phyloP scores from a whole-genome alignment of 73 alveolate species.

The Paramecium bursaria region DNA sequence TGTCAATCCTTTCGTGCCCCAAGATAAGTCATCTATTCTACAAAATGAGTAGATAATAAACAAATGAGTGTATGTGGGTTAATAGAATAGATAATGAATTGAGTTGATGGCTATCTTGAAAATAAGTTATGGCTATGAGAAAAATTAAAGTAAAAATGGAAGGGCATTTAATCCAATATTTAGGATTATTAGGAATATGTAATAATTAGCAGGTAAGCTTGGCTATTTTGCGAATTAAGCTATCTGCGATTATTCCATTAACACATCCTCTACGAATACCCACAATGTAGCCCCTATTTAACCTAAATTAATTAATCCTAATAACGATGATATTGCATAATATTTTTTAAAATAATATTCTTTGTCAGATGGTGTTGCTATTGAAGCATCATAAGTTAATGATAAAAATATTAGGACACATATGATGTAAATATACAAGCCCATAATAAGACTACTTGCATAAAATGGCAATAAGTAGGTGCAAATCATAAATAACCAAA shows the following conservation, averaged over 20 bases:
- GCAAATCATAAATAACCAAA: constrained; percentile 44
- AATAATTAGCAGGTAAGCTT: constrained; percentile 11
- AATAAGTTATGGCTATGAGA: not conserved
- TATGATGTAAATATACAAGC: not conserved
- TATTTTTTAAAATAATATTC: constrained; percentile 19
- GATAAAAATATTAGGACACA: constrained; percentile 34
- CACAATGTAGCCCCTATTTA: constrained; percentile 35
- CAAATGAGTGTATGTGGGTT: constrained; percentile 65
- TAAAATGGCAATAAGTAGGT: not conserved
- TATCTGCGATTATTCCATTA: not conserved
- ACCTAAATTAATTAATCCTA: constrained; percentile 61
- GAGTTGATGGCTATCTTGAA: not conserved
- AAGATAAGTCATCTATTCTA: constrained; percentile 70
- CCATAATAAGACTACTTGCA: not conserved
- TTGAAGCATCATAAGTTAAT: constrained; percentile 9
- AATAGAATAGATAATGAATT: constrained; percentile 60
- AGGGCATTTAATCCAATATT: not conserved
- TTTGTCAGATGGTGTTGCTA: too few species aligned
- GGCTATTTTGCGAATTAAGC: constrained; percentile 39
- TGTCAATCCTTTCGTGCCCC: constrained; percentile 70
- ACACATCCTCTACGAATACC: constrained; percentile 8
- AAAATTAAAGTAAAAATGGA: not conserved
- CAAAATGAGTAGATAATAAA: constrained; percentile 63
- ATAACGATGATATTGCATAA: constrained; percentile 52
- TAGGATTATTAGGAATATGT: not conserved